Evolutionary conservation across 805 yeast genomes (phyloP).

Genomic region (Komagataella ulmi): DNA sequence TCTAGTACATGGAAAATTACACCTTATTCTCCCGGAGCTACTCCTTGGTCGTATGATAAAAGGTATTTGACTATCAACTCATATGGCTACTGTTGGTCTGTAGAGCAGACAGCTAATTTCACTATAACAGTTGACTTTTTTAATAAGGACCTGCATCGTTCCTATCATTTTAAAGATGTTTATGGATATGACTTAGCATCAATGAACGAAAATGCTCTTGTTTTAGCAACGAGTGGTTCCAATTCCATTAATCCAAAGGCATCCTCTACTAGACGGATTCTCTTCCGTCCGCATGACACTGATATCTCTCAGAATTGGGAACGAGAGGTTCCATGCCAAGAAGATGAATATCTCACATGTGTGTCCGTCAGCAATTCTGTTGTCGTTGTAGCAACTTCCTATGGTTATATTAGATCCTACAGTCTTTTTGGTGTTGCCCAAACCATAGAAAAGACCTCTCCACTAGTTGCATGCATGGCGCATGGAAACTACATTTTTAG

Average conservation of each 20-base stretch:
- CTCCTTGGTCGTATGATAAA: slow-evolving; percentile 64
- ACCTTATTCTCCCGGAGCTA: slow-evolving; percentile 79
- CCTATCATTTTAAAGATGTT: slow-evolving; percentile 75
- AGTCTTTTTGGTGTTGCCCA: slow-evolving; percentile 64
- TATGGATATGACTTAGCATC: slow-evolving; percentile 64
- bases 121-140: slow-evolving; percentile 82
- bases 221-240: slow-evolving; percentile 38
- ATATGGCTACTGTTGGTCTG: slow-evolving; percentile 74
- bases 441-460: slow-evolving; percentile 54
- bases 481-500: slow-evolving; percentile 41
- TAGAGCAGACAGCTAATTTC: slow-evolving; percentile 42
- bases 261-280: slow-evolving; percentile 15
- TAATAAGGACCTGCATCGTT: slow-evolving; percentile 62
- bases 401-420: slow-evolving; percentile 63
- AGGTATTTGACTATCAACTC: slow-evolving; percentile 73
- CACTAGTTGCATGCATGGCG: slow-evolving; percentile 63
- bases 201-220: slow-evolving; percentile 50
- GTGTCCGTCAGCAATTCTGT: slow-evolving; percentile 52
- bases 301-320: slow-evolving; percentile 62
- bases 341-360: slow-evolving; percentile 46
- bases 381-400: slow-evolving; percentile 58
- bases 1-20: slow-evolving; percentile 19
- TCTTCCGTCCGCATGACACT: slow-evolving; percentile 54
- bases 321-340: slow-evolving; percentile 33
- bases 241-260: slow-evolving; percentile 3